Evolutionary conservation across 129 eudicot species (phyloP), one percentile per base, ranked within the genome.

Genomic region (Escallonia rubra): DNA sequence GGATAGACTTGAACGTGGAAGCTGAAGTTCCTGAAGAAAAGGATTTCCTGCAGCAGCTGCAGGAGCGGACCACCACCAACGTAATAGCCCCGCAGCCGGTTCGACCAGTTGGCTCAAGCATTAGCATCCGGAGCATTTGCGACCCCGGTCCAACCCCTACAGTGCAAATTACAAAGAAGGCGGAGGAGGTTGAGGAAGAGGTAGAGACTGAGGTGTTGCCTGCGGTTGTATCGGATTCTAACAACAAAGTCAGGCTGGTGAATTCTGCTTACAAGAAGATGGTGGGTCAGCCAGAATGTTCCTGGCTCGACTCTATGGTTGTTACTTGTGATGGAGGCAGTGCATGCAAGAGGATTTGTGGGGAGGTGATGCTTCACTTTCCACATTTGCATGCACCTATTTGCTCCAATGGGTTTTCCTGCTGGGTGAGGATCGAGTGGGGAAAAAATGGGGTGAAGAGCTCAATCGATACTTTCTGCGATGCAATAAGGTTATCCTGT

Each of bases 221-320:
- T 1, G 89, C 74, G 0, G 85, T 92, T 4, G 77, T 92, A 4
- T 86, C 98, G 1, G 96, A 89, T 57, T 86, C 96, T 1, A 78
- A 67, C 51, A 84, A 88, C 82, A 74, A 70, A 58, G 96, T 92
- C 6, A 80, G 96, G 79, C 68, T 88, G 54, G 83, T 77, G 59
- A 92, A 92, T 68, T 76, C 91, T 5, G 91, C 95, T 7, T 92
- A 92, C 78, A 84, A 80, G 72, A 78, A 80, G 63, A 70, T 92
- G 85, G 86, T 92, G 66, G 98, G 98, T 5, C 98, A 92, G 52
- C 98, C 98, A 0, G 82, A 92, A 40, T 88, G 96, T 47, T 62
- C 74, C 1, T 92, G 98, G 98, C 74, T 92, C 2, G 85, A 80
- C 46, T 60, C 80, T 16, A 74, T 77, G 82, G 64, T 68, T 40